Percentiles rank a stretch among this genome's conserved stretches.
phyloP scores from a whole-genome alignment of 1,139 yeast species.

The Casaregolazyma suthepensis region DNA sequence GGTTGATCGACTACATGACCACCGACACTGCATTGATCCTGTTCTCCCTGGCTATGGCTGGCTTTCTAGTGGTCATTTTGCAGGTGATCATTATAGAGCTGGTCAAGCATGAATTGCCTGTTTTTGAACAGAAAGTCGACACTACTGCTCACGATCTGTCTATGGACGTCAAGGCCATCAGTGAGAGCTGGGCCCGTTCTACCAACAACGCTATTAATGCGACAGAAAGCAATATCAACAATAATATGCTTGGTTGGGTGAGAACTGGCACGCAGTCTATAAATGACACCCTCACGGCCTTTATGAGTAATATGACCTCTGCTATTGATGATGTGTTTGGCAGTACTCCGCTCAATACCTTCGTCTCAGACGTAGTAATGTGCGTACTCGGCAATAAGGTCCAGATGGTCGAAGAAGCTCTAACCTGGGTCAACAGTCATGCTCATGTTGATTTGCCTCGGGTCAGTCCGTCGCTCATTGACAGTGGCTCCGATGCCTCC shows the following conservation, averaged over 20 bases:
- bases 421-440: conserved; percentile 71
- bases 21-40: conserved; percentile 31
- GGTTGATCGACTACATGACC: conserved; percentile 32
- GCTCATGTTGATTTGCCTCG: conserved; percentile 57
- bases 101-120: conserved; percentile 21
- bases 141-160: conserved; percentile 17
- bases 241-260: conserved; percentile 62
- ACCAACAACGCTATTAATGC: conserved; percentile 44
- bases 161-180: conserved; percentile 16
- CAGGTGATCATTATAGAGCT: conserved; percentile 37
- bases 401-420: conserved; percentile 56
- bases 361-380: conserved; percentile 58
- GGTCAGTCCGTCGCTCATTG: conserved; percentile 25
- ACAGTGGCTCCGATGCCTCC: neutral
- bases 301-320: conserved; percentile 47
- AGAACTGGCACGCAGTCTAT: conserved; percentile 48
- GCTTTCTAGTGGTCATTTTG: conserved; percentile 37
- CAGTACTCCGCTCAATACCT: conserved; percentile 56
- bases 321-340: conserved; percentile 57
- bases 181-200: conserved; percentile 43
- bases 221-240: conserved; percentile 49
- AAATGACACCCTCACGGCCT: conserved; percentile 48
- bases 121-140: conserved; percentile 14
- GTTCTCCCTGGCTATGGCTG: conserved; percentile 39
- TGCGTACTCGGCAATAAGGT: conserved; percentile 78